A percentile compares a stretch with the other conserved stretches of the same genome.
Conservation (phyloP, 257 asterid genomes). For the Voacanga thouarsii region DNA sequence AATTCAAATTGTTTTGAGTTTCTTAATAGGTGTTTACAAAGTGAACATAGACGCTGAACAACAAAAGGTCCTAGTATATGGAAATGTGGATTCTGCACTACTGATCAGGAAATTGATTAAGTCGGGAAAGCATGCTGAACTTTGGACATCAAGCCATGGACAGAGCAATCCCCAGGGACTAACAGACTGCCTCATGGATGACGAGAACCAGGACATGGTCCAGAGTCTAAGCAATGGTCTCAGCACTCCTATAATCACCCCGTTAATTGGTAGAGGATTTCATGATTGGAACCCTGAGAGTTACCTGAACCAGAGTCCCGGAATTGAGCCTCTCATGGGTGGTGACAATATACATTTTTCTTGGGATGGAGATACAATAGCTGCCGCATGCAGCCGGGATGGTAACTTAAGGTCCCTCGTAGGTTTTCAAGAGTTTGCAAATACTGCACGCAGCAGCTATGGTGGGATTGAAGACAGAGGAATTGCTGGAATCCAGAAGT, state of each 20-base stretch:
- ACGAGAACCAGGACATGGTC: conserved; percentile 19
- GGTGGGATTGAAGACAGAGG: conserved; percentile 18
- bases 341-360: conserved; percentile 17
- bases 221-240: conserved; percentile 20
- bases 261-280: conserved; percentile 11
- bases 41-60: conserved; percentile 48
- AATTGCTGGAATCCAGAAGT: conserved; percentile 20
- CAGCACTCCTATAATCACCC: conserved; percentile 13
- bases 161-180: conserved; percentile 11
- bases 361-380: conserved; percentile 24
- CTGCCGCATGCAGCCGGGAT: conserved; percentile 16
- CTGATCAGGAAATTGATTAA: conserved; percentile 28
- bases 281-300: conserved; percentile 21
- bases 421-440: conserved; percentile 14
- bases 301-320: conserved; percentile 16
- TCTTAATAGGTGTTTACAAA: conserved; percentile 44
- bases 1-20: not conserved
- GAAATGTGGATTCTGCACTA: conserved; percentile 36
- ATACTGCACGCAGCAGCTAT: not conserved
- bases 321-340: conserved; percentile 11
- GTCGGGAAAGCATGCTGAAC: conserved; percentile 63
- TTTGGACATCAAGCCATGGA: conserved; percentile 27
- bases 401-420: conserved; percentile 13
- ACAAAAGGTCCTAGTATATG: conserved; percentile 28
- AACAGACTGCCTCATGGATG: conserved; percentile 18